These are phyloP conservation scores for Pterocarpus santalinus DNA, from an alignment of 306 rosid genomes.

Conservation along the genomic window DNA sequence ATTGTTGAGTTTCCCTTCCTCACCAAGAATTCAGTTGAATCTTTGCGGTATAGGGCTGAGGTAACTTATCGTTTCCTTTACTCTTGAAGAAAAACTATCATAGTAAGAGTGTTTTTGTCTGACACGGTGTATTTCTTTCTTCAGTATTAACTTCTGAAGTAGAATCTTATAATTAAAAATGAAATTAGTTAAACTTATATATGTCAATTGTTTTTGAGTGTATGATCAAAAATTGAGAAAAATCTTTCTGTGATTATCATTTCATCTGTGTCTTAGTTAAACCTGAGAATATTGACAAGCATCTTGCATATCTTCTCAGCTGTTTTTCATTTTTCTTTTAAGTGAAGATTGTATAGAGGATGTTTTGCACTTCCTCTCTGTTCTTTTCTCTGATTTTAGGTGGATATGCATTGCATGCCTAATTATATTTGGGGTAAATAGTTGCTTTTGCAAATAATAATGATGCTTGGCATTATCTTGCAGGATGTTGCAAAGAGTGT, in stretches of 20 bases:
- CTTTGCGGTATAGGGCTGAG: constrained; percentile 95
- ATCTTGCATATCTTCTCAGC: constrained; percentile 16
- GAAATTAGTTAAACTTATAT: neutral
- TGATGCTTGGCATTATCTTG: constrained; percentile 37
- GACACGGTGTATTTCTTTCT: constrained; percentile 23
- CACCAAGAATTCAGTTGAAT: constrained; percentile 82
- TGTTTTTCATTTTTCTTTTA: constrained; percentile 9
- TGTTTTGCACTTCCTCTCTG: constrained; percentile 21
- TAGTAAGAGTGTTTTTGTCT: constrained; percentile 12
- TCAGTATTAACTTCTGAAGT: constrained; percentile 4
- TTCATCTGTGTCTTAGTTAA: constrained; percentile 26
- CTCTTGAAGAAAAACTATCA: constrained; percentile 3
- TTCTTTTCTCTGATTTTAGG: constrained; percentile 6
- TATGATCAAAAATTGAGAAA: neutral
- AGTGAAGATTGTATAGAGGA: constrained; percentile 13
- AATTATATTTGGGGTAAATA: constrained; percentile 25
- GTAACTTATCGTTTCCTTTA: constrained; percentile 57
- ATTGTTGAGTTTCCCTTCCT: constrained; percentile 79
- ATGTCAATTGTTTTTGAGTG: neutral
- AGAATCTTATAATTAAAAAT: constrained; percentile 15
- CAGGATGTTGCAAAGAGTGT: constrained; percentile 93
- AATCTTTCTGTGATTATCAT: neutral
- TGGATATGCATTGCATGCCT: constrained; percentile 9
- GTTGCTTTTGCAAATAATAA: constrained; percentile 38
- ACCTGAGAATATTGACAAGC: constrained; percentile 25